Evolutionary conservation across 179 eudicot species (phyloP).

Genomic region (Monotropa hypopitys): DNA sequence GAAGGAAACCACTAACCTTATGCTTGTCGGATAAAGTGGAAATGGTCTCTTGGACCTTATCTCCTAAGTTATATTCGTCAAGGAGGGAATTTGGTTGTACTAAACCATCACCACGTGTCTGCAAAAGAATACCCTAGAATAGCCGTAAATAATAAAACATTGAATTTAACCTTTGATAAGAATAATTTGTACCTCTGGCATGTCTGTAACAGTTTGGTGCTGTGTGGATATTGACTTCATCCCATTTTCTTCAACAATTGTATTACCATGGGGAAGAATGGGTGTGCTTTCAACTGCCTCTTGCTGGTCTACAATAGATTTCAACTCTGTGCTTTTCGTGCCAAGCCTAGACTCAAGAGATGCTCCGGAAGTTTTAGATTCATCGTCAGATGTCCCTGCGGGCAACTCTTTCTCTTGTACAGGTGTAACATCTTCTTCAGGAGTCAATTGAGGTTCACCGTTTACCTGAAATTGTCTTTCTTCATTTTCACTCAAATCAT

Average conservation of each 20-base stretch:
- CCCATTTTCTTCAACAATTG: slow-evolving; percentile 23
- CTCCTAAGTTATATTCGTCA: slow-evolving; percentile 48
- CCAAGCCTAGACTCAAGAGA: slow-evolving; percentile 27
- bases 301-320: slow-evolving; percentile 22
- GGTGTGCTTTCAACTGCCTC: slow-evolving; percentile 29
- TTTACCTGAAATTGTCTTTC: slow-evolving; percentile 16
- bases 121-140: slow-evolving; percentile 15
- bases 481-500: slow-evolving; percentile 22
- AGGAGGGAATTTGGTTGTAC: slow-evolving; percentile 51
- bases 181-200: slow-evolving; percentile 30
- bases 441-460: slow-evolving; percentile 9
- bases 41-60: slow-evolving; percentile 21
- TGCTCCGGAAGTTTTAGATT: slow-evolving; percentile 19
- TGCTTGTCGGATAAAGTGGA: slow-evolving; percentile 22
- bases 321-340: slow-evolving; percentile 21
- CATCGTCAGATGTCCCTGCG: slow-evolving; percentile 23
- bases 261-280: slow-evolving; percentile 15
- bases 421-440: slow-evolving; percentile 13
- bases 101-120: slow-evolving; percentile 22
- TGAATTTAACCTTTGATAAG: not conserved
- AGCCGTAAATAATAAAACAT: not conserved
- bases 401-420: slow-evolving; percentile 26
- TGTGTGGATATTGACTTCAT: slow-evolving; percentile 13
- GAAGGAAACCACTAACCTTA: slow-evolving; percentile 18
- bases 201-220: slow-evolving; percentile 24